phyloP scores from a whole-genome alignment of 306 rosid genomes.

The Gillenia trifoliata region DNA sequence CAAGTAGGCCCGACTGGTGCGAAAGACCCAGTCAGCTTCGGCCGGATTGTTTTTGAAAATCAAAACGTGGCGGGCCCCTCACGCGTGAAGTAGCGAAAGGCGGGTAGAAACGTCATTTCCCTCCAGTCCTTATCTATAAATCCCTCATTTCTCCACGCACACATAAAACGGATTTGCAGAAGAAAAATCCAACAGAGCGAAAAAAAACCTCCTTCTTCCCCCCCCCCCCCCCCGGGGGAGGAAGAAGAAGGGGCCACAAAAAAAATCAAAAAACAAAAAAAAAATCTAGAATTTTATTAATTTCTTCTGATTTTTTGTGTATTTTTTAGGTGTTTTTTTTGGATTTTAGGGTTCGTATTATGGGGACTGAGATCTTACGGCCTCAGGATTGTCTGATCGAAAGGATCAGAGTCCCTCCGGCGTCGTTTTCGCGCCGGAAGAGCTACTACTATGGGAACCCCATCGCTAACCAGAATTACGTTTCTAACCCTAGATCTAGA shows the following conservation, averaged over 20 bases:
- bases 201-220: constrained; percentile 6
- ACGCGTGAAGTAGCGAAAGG: not conserved
- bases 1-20: not conserved
- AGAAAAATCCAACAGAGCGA: not conserved
- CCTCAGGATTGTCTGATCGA: constrained; percentile 67
- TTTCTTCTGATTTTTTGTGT: not conserved
- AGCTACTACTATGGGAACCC: constrained; percentile 16
- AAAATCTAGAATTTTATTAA: not conserved
- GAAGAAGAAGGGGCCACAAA: constrained; percentile 8
- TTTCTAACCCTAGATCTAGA: constrained; percentile 32
- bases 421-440: constrained; percentile 46
- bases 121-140: not conserved
- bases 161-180: not conserved
- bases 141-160: not conserved
- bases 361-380: constrained; percentile 80
- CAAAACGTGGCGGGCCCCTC: constrained; percentile 19
- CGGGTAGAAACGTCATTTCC: not conserved
- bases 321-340: not conserved
- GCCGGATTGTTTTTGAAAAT: not conserved
- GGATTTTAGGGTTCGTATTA: not conserved
- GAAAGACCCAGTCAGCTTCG: not conserved
- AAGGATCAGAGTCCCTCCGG: constrained; percentile 36
- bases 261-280: not conserved
- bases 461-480: constrained; percentile 11
- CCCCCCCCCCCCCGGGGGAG: constrained; percentile 23